Evolutionary conservation across 1,284 basidiomycete genomes (phyloP), one percentile per base, ranked within the genome.

Genomic region (Moesziomyces aphidis): DNA sequence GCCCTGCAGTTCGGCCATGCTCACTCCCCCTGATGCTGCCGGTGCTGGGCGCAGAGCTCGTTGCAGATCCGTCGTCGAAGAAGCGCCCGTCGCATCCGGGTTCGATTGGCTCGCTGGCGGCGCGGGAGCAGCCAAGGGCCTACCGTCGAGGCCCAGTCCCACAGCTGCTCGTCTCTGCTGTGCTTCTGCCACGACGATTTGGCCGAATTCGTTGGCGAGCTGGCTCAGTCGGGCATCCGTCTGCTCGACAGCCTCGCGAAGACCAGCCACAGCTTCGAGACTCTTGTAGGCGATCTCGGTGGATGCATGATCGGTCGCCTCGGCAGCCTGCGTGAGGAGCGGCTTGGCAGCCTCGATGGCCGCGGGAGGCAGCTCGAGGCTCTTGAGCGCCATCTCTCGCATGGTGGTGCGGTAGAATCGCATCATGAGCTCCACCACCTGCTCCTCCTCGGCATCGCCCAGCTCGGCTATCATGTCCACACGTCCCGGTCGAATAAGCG

Each of bases 401-500:
- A 71, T 59, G 6, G 70, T 75, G 31, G 61, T 60, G 46, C 70
- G 82, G 80, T 99, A 99, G 86, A 99, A 99, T 55, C 90, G 90
- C 34, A 89, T 87, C 85, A 96, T 97, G 3, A 99, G 88, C 24
- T 88, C 88, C 55, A 88, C 87, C 17, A 94, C 94, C 86, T 99
- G 97, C 51, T 88, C 86, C 1, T 93, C 89, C 24, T 89, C 91
- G 0, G 97, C 94, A 81, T 99, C 94, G 82, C 92, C 95, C 42
- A 99, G 89, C 47, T 93, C 87, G 73, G 92, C 89, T 31, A 90
- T 89, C 48, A 98, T 85, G 85, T 99, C 96, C 42, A 99, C 95
- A 10, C 96, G 89, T 1, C 96, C 96, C 0, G 96, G 96, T 55
- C 96, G 91, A 76, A 99, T 94, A 43, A 99, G 89, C 0, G 97